A percentile compares a stretch with the other conserved stretches of the same genome.
These are phyloP conservation scores for Fusarium sp. DNA, from an alignment of 2,329 filamentous ascomycete genomes.

Conservation along the genomic window DNA sequence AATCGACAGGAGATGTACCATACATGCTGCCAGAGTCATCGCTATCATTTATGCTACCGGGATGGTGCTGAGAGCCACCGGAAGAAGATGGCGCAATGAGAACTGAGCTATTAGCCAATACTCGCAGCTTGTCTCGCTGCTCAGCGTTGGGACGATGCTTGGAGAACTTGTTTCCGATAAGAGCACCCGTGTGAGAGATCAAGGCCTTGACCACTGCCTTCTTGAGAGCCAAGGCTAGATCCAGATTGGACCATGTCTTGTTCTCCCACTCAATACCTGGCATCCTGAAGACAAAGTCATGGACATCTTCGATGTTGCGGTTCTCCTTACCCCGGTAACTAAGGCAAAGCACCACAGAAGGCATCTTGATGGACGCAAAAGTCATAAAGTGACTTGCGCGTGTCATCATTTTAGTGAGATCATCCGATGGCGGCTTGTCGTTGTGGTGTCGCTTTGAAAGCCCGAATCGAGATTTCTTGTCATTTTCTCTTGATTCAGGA, in stretches of 20 bases:
- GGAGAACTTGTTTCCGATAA: constrained; percentile 96
- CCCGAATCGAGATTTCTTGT: constrained; percentile 68
- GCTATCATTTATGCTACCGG: constrained; percentile 61
- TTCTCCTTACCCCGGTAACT: constrained; percentile 97
- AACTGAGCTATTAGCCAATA: constrained; percentile 82
- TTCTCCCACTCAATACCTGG: constrained; percentile 96
- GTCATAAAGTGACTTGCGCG: constrained; percentile 98
- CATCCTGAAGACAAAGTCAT: constrained; percentile 96
- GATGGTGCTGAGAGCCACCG: constrained; percentile 51
- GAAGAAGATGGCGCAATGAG: constrained; percentile 64
- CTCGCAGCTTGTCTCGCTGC: constrained; percentile 81
- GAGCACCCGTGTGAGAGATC: constrained; percentile 94
- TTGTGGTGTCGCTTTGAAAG: constrained; percentile 61
- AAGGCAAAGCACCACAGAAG: constrained; percentile 92
- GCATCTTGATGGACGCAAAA: constrained; percentile 92
- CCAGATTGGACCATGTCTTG: constrained; percentile 99
- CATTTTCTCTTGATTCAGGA: constrained; percentile 52
- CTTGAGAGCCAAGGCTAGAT: constrained; percentile 91
- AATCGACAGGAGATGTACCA: constrained; percentile 65
- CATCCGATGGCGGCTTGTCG: constrained; percentile 79
- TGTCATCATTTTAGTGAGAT: constrained; percentile 95
- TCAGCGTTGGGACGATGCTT: constrained; percentile 85
- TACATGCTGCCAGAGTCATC: constrained; percentile 66
- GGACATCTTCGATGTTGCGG: constrained; percentile 95
- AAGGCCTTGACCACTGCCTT: constrained; percentile 93